A percentile compares a stretch with the other conserved stretches of the same genome.
These are phyloP conservation scores for Pezicula neosporulosa DNA, from an alignment of 2,329 filamentous ascomycete genomes.

Conservation along the genomic window DNA sequence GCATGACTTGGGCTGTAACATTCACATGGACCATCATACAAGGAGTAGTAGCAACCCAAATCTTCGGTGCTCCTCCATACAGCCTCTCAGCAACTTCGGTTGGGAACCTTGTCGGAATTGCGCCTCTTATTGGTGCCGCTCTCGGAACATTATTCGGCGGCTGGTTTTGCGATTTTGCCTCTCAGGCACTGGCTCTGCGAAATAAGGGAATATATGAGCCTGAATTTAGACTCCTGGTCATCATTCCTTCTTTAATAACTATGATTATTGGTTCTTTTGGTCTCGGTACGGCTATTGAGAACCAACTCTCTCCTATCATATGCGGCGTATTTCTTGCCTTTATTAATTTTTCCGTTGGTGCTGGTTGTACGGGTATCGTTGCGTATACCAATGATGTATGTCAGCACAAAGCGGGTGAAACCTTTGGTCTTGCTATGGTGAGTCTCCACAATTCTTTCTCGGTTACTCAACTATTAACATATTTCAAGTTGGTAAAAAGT, in stretches of 20 bases:
- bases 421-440: constrained; percentile 7
- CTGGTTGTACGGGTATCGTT: constrained; percentile 8
- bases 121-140: constrained; percentile 2
- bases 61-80: constrained; percentile 8
- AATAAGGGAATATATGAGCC: constrained; percentile 17
- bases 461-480: not conserved
- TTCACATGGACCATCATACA: constrained; percentile 8
- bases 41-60: not conserved
- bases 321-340: constrained; percentile 6
- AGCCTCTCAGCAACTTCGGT: constrained; percentile 3
- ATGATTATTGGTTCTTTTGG: constrained; percentile 8
- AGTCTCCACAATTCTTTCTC: not conserved
- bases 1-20: constrained; percentile 7
- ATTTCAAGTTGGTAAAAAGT: constrained; percentile 3
- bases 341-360: constrained; percentile 6
- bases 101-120: constrained; percentile 4
- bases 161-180: constrained; percentile 13
- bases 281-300: not conserved
- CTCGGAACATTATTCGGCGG: constrained; percentile 4
- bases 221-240: constrained; percentile 1
- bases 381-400: constrained; percentile 6
- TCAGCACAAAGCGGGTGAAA: constrained; percentile 1
- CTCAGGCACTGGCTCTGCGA: constrained; percentile 10
- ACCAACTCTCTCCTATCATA: not conserved
- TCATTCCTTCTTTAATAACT: constrained; percentile 9